Conservation (phyloP, 2,329 filamentous ascomycete species). For the Lomentospora prolificans region DNA sequence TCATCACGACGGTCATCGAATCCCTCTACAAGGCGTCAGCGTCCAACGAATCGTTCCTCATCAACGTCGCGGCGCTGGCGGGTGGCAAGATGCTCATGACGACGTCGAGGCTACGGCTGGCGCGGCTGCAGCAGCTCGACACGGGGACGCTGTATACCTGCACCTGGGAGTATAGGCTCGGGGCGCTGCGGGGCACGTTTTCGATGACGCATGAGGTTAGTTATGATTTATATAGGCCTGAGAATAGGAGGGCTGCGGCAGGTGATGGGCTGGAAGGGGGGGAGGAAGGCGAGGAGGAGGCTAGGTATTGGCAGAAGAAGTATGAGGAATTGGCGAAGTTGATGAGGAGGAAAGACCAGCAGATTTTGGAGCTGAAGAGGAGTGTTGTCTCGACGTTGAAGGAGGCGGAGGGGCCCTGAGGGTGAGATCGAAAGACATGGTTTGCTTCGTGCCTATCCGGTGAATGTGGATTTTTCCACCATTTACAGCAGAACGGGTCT, state of each 20-base stretch:
- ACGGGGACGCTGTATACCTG: conserved; percentile 38
- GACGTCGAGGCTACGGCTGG: conserved; percentile 28
- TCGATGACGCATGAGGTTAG: conserved; percentile 32
- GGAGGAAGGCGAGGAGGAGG: conserved; percentile 17
- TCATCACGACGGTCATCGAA: conserved; percentile 44
- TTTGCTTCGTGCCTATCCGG: too few species aligned
- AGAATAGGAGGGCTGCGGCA: conserved; percentile 11
- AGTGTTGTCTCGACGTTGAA: conserved; percentile 30
- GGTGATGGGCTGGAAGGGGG: conserved; percentile 13
- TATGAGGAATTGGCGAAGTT: conserved; percentile 49
- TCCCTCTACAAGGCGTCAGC: conserved; percentile 40
- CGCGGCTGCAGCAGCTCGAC: conserved; percentile 30
- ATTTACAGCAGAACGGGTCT: too few species aligned
- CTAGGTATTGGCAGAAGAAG: conserved; percentile 39
- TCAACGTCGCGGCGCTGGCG: conserved; percentile 48
- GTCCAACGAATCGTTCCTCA: conserved; percentile 45
- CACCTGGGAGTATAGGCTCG: conserved; percentile 46
- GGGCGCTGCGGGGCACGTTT: conserved; percentile 41
- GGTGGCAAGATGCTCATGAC: conserved; percentile 43
- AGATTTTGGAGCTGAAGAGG: conserved; percentile 32
- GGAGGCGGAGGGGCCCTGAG: neutral
- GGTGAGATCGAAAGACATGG: too few species aligned
- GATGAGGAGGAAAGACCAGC: conserved; percentile 48
- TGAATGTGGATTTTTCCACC: too few species aligned
- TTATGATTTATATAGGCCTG: conserved; percentile 2